Percentiles rank a stretch among this genome's conserved stretches.
These are phyloP conservation scores for Scheffersomyces stambukii DNA, from an alignment of 1,139 yeast genomes.

Conservation along the genomic window DNA sequence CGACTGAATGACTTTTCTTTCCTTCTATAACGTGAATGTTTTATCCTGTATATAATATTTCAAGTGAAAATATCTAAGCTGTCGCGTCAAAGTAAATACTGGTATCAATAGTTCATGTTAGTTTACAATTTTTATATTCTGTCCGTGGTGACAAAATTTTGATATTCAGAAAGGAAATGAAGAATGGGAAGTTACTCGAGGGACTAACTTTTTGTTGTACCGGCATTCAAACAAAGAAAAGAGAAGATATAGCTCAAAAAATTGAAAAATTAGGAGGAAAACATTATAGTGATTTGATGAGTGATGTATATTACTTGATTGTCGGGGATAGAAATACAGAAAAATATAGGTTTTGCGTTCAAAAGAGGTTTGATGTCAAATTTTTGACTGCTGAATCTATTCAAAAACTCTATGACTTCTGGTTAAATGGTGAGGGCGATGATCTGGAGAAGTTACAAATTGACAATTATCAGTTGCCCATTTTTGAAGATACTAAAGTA, in stretches of 20 bases:
- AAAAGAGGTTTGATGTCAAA: conserved; percentile 53
- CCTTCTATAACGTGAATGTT: too few relatives aligned
- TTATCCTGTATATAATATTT: too few relatives aligned
- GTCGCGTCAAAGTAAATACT: too few relatives aligned
- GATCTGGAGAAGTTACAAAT: conserved; percentile 13
- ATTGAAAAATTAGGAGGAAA: conserved; percentile 61
- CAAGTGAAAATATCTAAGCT: too few relatives aligned
- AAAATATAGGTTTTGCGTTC: conserved; percentile 63
- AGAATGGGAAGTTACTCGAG: too few relatives aligned
- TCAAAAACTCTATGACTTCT: conserved; percentile 39
- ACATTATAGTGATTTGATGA: conserved; percentile 57
- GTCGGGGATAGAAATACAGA: conserved; percentile 68
- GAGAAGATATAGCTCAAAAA: conserved; percentile 33
- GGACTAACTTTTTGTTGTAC: conserved; percentile 43
- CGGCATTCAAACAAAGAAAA: conserved; percentile 24
- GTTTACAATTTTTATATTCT: too few relatives aligned
- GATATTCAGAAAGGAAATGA: too few relatives aligned
- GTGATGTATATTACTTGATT: conserved; percentile 61
- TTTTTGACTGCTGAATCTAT: conserved; percentile 51
- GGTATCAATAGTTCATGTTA: too few relatives aligned
- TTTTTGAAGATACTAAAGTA: conserved; percentile 45
- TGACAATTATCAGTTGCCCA: conserved; percentile 27
- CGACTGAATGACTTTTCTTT: too few relatives aligned
- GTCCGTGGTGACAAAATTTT: too few relatives aligned
- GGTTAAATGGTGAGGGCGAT: conserved; percentile 51